These are phyloP conservation scores for Emericellopsis atlantica DNA, from an alignment of 2,329 filamentous ascomycete species.

Conservation along the genomic window DNA sequence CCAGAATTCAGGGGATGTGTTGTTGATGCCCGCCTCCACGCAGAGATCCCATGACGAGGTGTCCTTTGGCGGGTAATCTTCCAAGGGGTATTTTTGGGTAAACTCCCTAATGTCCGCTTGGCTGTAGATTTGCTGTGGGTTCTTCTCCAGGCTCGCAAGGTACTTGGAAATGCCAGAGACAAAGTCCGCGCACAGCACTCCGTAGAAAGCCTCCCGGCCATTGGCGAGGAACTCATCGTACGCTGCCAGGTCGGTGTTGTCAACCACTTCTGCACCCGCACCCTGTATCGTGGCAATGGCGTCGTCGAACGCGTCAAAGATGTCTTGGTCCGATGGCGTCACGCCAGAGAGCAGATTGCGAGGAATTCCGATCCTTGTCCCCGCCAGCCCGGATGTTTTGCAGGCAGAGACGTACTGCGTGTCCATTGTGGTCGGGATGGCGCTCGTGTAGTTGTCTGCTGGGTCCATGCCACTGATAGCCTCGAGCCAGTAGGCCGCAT, in stretches of 20 bases:
- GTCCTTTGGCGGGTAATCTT: constrained; percentile 53
- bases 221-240: constrained; percentile 34
- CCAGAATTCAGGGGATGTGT: constrained; percentile 46
- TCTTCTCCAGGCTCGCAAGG: constrained; percentile 39
- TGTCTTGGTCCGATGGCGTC: constrained; percentile 20
- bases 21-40: constrained; percentile 33
- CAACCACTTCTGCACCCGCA: constrained; percentile 44
- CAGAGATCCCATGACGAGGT: constrained; percentile 42
- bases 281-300: constrained; percentile 37
- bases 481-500: constrained; percentile 42
- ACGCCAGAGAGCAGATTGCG: constrained; percentile 39
- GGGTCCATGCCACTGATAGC: constrained; percentile 50
- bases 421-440: constrained; percentile 39
- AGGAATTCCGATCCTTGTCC: constrained; percentile 52
- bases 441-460: constrained; percentile 50
- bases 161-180: constrained; percentile 39
- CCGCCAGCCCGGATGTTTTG: constrained; percentile 34
- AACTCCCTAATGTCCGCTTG: constrained; percentile 39
- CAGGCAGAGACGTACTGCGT: constrained; percentile 47
- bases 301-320: constrained; percentile 40
- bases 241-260: constrained; percentile 38
- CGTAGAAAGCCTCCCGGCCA: constrained; percentile 28
- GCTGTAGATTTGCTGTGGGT: constrained; percentile 41
- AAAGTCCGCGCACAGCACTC: constrained; percentile 39
- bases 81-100: constrained; percentile 35